These are phyloP conservation scores for Colletotrichum trifolii DNA, from an alignment of 2,329 filamentous ascomycete genomes.

Conservation along the genomic window DNA sequence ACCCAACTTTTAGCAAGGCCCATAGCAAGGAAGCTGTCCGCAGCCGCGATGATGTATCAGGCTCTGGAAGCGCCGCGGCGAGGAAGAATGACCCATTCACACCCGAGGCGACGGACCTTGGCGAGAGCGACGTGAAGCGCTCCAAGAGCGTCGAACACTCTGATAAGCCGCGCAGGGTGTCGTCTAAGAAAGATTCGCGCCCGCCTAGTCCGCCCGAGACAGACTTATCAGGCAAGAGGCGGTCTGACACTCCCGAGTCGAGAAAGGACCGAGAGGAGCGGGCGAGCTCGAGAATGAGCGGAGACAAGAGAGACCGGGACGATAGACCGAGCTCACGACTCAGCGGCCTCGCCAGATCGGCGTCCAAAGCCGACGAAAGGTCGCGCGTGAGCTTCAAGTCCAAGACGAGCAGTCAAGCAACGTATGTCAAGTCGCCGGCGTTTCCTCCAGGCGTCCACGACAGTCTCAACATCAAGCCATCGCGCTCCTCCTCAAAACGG, in stretches of 20 bases:
- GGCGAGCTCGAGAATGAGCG: slow-evolving; percentile 58
- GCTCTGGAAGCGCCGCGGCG: slow-evolving; percentile 36
- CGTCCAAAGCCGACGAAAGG: slow-evolving; percentile 59
- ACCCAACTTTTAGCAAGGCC: slow-evolving; percentile 87
- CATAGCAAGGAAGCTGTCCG: slow-evolving; percentile 89
- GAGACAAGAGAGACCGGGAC: slow-evolving; percentile 41
- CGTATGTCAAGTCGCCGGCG: slow-evolving; percentile 56
- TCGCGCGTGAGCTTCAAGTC: slow-evolving; percentile 67
- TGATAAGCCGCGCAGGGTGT: slow-evolving; percentile 45
- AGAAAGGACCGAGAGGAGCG: slow-evolving; percentile 45
- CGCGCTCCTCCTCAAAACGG: slow-evolving; percentile 41
- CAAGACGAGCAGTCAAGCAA: slow-evolving; percentile 68
- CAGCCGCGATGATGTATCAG: slow-evolving; percentile 65
- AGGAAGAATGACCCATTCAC: slow-evolving; percentile 63
- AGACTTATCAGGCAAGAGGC: slow-evolving; percentile 62
- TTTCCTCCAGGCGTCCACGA: slow-evolving; percentile 42
- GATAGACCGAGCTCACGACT: slow-evolving; percentile 56
- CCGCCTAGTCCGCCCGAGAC: slow-evolving; percentile 75
- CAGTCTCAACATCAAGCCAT: slow-evolving; percentile 38
- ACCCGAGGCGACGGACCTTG: slow-evolving; percentile 78
- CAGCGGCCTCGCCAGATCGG: slow-evolving; percentile 56
- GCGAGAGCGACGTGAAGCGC: slow-evolving; percentile 59
- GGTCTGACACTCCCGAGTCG: slow-evolving; percentile 42
- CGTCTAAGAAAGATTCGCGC: slow-evolving; percentile 57
- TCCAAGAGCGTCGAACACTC: slow-evolving; percentile 60